Evolutionary conservation across 352 stramenopile species (phyloP).

Genomic region (Globisporangium heterothallicum): DNA sequence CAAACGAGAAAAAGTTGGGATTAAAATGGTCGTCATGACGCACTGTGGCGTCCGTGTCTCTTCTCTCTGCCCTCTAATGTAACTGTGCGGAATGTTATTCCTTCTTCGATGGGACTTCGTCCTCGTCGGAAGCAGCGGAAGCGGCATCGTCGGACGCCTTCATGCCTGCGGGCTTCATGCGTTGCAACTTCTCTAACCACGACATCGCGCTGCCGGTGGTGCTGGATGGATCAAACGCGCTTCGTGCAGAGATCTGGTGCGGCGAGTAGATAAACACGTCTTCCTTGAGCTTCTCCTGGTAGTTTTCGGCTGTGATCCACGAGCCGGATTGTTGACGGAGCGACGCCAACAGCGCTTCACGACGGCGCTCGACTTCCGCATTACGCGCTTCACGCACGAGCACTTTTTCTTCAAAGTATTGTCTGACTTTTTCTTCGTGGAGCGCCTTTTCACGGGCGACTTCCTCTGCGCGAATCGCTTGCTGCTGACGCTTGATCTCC

Average conservation of each 20-base stretch:
- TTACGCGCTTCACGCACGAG: constrained; percentile 57
- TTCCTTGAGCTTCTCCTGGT: constrained; percentile 76
- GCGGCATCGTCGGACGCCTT: constrained; percentile 24
- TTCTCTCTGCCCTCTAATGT: constrained; percentile 15
- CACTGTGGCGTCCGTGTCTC: not conserved
- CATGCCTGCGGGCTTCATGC: constrained; percentile 73
- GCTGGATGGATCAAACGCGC: constrained; percentile 61
- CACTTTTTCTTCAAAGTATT: constrained; percentile 80
- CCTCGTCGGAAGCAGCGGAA: constrained; percentile 18
- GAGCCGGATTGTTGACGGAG: constrained; percentile 54
- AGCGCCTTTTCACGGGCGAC: constrained; percentile 73
- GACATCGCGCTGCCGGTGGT: constrained; percentile 69
- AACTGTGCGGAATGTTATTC: constrained; percentile 7
- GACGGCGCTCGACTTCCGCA: constrained; percentile 59
- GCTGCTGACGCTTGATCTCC: constrained; percentile 84
- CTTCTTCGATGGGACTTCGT: constrained; percentile 14
- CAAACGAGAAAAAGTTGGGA: not conserved
- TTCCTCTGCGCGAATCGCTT: constrained; percentile 76
- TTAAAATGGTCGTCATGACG: constrained; percentile 3
- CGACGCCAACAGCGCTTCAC: constrained; percentile 52
- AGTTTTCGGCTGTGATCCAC: constrained; percentile 74
- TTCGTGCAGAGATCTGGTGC: constrained; percentile 57
- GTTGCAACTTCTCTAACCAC: constrained; percentile 85
- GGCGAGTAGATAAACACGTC: constrained; percentile 84
- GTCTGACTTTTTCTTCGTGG: constrained; percentile 72